These are phyloP conservation scores for Gastrodia elata DNA, from an alignment of 106 monocot species.

Conservation along the genomic window DNA sequence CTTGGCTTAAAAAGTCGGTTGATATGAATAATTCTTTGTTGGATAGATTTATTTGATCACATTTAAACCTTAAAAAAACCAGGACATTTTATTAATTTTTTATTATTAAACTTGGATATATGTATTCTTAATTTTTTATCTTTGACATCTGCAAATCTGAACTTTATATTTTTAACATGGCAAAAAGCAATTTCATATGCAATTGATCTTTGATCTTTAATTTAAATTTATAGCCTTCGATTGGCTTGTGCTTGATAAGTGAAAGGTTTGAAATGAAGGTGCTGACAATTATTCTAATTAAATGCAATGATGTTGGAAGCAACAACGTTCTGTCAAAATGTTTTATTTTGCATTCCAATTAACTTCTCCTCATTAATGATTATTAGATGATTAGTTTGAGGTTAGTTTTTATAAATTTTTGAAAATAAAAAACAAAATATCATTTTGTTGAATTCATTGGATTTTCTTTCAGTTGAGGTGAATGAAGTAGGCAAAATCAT, in stretches of 20 bases:
- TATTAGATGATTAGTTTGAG: neutral
- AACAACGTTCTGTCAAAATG: neutral
- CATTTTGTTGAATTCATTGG: neutral
- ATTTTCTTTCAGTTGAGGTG: neutral
- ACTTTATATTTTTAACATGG: neutral
- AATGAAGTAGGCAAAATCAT: neutral
- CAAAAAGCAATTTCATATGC: neutral
- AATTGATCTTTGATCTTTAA: neutral
- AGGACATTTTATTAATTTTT: neutral
- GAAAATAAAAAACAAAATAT: neutral
- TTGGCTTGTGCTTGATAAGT: neutral
- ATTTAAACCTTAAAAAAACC: neutral
- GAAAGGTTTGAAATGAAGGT: slow-evolving; percentile 1
- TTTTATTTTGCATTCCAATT: neutral
- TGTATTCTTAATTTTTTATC: neutral
- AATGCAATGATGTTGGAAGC: neutral
- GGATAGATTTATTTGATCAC: neutral
- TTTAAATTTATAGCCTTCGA: neutral
- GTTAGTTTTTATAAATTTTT: neutral
- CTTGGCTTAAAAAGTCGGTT: neutral
- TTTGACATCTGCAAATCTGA: neutral
- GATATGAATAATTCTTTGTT: neutral
- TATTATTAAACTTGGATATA: too few species aligned
- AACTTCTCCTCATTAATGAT: neutral
- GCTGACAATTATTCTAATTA: neutral